Evolutionary conservation across 2,329 filamentous ascomycete genomes (phyloP).

Genomic region (Coniochaeta ligniaria): DNA sequence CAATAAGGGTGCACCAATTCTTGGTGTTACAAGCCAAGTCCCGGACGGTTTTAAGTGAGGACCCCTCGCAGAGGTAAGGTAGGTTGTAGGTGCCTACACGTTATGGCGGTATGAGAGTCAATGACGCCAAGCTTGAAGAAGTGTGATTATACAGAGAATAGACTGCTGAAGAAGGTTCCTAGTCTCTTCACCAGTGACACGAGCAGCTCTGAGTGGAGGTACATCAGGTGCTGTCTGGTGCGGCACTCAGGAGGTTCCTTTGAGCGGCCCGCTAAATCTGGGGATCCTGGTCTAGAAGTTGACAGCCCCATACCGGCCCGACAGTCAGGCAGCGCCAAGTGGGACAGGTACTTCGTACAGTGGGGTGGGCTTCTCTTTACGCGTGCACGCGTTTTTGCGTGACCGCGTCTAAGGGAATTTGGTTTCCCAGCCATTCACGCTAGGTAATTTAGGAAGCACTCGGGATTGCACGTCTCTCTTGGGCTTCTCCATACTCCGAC

Average conservation of each 20-base stretch:
- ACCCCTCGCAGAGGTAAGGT: no score
- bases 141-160: neutral
- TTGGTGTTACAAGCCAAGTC: no score
- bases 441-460: neutral
- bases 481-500: neutral
- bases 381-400: neutral
- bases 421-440: neutral
- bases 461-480: neutral
- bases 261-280: neutral
- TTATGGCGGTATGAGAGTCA: neutral
- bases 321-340: constrained; percentile 13
- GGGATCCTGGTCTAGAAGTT: neutral
- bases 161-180: no score
- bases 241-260: neutral
- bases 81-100: neutral
- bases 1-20: no score
- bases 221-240: neutral
- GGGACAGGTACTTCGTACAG: neutral
- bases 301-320: neutral
- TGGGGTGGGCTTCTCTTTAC: neutral
- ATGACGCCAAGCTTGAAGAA: neutral
- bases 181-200: neutral
- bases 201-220: neutral
- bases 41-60: no score
- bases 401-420: neutral